These are phyloP conservation scores for Aspergillus nidulans DNA, from an alignment of 495 filamentous ascomycete genomes.

Conservation along the genomic window DNA sequence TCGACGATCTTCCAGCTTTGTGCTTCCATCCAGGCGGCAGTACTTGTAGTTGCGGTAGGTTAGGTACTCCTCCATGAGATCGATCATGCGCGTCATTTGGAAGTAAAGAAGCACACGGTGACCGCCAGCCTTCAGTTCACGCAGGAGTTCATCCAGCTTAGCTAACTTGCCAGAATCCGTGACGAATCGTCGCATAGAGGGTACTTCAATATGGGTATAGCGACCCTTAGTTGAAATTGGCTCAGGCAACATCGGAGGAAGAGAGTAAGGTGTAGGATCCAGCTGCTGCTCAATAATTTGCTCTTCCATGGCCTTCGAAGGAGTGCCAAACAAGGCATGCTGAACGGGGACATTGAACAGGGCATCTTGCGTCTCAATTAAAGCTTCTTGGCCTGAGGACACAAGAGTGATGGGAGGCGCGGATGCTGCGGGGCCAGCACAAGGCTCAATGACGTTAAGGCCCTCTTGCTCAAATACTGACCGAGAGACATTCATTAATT, in stretches of 20 bases:
- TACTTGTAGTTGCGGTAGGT: conserved; percentile 99
- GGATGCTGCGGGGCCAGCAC: conserved; percentile 65
- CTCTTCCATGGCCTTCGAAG: conserved; percentile 62
- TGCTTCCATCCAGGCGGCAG: conserved; percentile 91
- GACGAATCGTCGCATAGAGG: conserved; percentile 98
- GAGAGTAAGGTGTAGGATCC: conserved; percentile 58
- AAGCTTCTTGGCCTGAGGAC: conserved; percentile 62
- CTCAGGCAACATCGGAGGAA: conserved; percentile 60
- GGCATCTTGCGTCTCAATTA: conserved; percentile 64
- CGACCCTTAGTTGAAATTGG: conserved; percentile 74
- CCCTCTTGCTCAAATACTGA: conserved; percentile 62
- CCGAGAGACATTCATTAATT: conserved; percentile 75
- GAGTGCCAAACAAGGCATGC: conserved; percentile 62
- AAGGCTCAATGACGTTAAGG: conserved; percentile 72
- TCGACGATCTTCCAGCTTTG: conserved; percentile 95
- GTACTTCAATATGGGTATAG: conserved; percentile 87
- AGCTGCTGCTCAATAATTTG: conserved; percentile 66
- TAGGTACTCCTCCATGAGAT: conserved; percentile 97
- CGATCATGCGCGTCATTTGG: conserved; percentile 99
- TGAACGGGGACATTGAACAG: conserved; percentile 77
- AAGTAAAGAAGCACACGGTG: conserved; percentile 99
- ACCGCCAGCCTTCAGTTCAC: conserved; percentile 81
- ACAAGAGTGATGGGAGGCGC: conserved; percentile 85
- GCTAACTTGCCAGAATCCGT: conserved; percentile 96
- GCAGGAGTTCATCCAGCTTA: conserved; percentile 81